Evolutionary conservation across 768 basidiomycete species (phyloP).

Genomic region (Trametes gibbosa): DNA sequence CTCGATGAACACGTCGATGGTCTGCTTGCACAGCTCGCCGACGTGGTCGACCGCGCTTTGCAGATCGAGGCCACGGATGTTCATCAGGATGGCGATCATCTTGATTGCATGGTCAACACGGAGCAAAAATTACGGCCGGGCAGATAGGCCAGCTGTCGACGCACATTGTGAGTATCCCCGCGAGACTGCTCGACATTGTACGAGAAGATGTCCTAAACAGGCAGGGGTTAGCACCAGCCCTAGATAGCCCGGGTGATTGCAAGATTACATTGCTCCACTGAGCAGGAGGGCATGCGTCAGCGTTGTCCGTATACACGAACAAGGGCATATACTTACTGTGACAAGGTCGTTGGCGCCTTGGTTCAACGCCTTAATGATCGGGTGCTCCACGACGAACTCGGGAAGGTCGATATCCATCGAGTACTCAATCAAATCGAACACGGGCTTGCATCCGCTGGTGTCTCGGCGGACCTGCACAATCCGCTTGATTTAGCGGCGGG

Average conservation of each 20-base stretch:
- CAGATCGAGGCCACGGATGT: slow-evolving; percentile 51
- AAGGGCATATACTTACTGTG: background rate
- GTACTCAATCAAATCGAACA: background rate
- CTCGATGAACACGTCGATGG: slow-evolving; percentile 51
- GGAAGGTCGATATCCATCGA: background rate
- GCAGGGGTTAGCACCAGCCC: too few species aligned
- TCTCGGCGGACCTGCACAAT: slow-evolving; percentile 54
- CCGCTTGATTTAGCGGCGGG: background rate
- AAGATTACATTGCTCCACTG: background rate
- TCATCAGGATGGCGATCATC: slow-evolving; percentile 70
- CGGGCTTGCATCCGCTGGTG: background rate
- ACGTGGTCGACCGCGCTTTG: slow-evolving; percentile 65
- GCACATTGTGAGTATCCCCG: slow-evolving; percentile 68
- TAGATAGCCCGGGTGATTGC: too few species aligned
- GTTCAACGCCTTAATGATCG: background rate
- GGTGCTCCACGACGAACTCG: background rate
- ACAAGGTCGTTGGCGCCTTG: background rate
- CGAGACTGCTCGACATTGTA: slow-evolving; percentile 83
- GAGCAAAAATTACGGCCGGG: too few species aligned
- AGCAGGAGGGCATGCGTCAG: background rate
- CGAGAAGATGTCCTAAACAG: slow-evolving; percentile 70
- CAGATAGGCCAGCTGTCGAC: too few species aligned
- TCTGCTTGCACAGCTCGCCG: slow-evolving; percentile 56
- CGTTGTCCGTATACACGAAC: background rate
- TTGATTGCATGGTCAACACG: background rate